Percentiles rank a stretch among this genome's conserved stretches.
These are phyloP conservation scores for Neofusicoccum kwambonambiense DNA, from an alignment of 2,329 filamentous ascomycete species.

Conservation along the genomic window DNA sequence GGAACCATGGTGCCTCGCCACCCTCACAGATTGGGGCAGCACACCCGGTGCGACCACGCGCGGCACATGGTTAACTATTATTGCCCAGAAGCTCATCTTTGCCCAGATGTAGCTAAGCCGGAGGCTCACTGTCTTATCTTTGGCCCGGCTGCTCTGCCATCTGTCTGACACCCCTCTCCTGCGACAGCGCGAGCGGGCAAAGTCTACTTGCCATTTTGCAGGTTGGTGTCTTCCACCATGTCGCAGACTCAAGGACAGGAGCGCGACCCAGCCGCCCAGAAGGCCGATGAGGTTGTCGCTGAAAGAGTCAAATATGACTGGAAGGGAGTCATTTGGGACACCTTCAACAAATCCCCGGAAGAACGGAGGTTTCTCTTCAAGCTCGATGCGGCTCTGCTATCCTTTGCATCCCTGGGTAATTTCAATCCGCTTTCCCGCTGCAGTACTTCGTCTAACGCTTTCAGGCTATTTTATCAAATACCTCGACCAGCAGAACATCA, in stretches of 20 bases:
- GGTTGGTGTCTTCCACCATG: background rate
- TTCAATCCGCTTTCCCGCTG: conserved; percentile 10
- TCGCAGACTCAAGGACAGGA: background rate
- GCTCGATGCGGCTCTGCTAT: conserved; percentile 42
- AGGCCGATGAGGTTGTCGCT: background rate
- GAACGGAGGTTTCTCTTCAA: conserved; percentile 29
- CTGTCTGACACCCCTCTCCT: background rate
- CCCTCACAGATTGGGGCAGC: background rate
- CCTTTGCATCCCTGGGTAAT: conserved; percentile 46
- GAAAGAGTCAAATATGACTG: conserved; percentile 5
- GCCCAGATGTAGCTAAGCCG: background rate
- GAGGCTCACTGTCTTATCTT: background rate
- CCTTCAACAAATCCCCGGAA: conserved; percentile 24
- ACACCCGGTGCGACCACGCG: background rate
- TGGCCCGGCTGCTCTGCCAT: background rate
- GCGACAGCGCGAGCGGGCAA: background rate
- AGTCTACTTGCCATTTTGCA: background rate
- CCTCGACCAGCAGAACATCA: conserved; percentile 46
- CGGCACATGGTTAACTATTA: background rate
- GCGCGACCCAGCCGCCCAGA: background rate
- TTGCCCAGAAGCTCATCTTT: background rate
- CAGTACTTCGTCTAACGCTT: background rate
- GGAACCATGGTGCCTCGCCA: conserved; percentile 12
- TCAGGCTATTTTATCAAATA: conserved; percentile 53
- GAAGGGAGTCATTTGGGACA: conserved; percentile 24